Percentiles rank a stretch among this genome's conserved stretches.
These are phyloP conservation scores for Vitis rupestris DNA, from an alignment of 164 flowering plant genomes.

Conservation along the genomic window DNA sequence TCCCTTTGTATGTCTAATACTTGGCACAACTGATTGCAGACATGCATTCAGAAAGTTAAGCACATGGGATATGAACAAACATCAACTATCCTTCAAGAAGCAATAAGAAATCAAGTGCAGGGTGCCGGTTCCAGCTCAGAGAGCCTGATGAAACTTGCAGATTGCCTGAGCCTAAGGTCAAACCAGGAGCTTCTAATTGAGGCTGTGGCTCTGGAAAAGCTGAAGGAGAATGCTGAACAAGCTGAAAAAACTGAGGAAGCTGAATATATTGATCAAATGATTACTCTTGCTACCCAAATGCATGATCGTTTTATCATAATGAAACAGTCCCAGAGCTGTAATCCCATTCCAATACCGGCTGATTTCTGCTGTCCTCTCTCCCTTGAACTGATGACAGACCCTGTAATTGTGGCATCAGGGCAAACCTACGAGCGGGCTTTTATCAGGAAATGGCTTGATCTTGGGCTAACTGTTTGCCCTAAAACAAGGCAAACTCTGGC, in stretches of 20 bases:
- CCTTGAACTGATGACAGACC: constrained; percentile 89
- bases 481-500: constrained; percentile 75
- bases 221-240: constrained; percentile 76
- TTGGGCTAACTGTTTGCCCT: constrained; percentile 82
- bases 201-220: constrained; percentile 83
- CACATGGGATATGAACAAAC: constrained; percentile 34
- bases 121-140: constrained; percentile 52
- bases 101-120: constrained; percentile 51
- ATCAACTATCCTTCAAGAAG: constrained; percentile 42
- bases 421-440: constrained; percentile 86
- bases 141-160: constrained; percentile 53
- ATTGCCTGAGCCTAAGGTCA: constrained; percentile 54
- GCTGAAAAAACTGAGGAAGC: constrained; percentile 57
- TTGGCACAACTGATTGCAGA: constrained; percentile 31
- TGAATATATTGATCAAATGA: constrained; percentile 60
- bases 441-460: constrained; percentile 79
- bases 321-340: constrained; percentile 58
- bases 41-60: constrained; percentile 47
- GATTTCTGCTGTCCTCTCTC: constrained; percentile 93
- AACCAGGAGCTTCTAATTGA: constrained; percentile 86
- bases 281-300: constrained; percentile 60
- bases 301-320: constrained; percentile 55
- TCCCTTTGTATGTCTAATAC: constrained; percentile 9
- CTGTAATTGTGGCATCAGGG: constrained; percentile 86
- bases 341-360: constrained; percentile 68